Evolutionary conservation across 129 eudicot genomes (phyloP).

Genomic region (Artemisia argyi): DNA sequence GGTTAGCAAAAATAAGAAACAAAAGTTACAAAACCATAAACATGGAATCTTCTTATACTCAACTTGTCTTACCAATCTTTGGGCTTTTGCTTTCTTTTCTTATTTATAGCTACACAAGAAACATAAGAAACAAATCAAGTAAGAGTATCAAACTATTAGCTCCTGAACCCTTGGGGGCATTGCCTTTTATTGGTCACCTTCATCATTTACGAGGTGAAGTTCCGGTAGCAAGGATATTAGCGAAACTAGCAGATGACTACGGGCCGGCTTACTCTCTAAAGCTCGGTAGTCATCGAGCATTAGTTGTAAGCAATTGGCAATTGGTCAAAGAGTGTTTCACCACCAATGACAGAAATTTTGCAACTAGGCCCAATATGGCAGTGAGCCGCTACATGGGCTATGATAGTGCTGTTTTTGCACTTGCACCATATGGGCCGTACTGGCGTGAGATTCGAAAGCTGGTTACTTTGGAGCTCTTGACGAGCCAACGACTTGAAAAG

Average conservation of each 20-base stretch:
- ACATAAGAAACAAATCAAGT: conserved; percentile 6
- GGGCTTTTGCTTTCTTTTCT: neutral
- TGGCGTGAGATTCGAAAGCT: conserved; percentile 59
- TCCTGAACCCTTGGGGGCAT: conserved; percentile 60
- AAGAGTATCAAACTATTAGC: conserved; percentile 22
- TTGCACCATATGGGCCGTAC: conserved; percentile 62
- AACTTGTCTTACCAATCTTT: neutral
- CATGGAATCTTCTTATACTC: no score
- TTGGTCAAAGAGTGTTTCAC: conserved; percentile 56
- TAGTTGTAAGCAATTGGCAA: conserved; percentile 55
- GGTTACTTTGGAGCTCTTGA: conserved; percentile 54
- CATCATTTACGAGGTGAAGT: conserved; percentile 38
- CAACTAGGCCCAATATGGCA: conserved; percentile 56
- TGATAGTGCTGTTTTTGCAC: conserved; percentile 39
- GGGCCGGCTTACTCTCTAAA: conserved; percentile 56
- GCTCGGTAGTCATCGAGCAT: conserved; percentile 49
- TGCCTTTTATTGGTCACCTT: conserved; percentile 66
- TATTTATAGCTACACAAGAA: conserved; percentile 7
- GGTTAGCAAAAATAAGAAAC: no score
- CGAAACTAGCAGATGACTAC: conserved; percentile 42
- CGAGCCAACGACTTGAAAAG: conserved; percentile 43
- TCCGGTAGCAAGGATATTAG: conserved; percentile 56
- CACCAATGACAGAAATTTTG: conserved; percentile 51
- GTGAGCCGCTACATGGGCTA: conserved; percentile 50
- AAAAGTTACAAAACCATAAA: no score